These are phyloP conservation scores for Paratinospora sagittata DNA, from an alignment of 164 flowering plant species.

Conservation along the genomic window DNA sequence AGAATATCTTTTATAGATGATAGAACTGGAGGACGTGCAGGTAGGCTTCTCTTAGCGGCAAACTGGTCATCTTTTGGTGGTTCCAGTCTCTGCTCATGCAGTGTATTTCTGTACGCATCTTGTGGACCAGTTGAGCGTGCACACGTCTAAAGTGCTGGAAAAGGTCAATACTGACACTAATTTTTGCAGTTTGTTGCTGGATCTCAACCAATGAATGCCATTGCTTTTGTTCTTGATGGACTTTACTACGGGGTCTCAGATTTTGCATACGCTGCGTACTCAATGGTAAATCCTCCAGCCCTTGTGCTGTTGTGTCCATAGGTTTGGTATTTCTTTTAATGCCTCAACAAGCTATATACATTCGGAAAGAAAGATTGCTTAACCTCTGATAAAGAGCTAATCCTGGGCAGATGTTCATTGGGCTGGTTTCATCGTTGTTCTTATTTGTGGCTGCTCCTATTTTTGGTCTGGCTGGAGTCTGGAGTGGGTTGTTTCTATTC, in stretches of 20 bases:
- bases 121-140: neutral
- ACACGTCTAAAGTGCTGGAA: neutral
- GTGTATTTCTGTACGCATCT: neutral
- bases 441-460: conserved; percentile 56
- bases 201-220: conserved; percentile 89
- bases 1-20: neutral
- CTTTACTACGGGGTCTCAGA: conserved; percentile 97
- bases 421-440: conserved; percentile 58
- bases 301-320: neutral
- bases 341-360: neutral
- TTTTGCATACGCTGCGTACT: conserved; percentile 86
- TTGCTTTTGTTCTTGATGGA: conserved; percentile 96
- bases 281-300: conserved; percentile 53
- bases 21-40: no score
- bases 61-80: neutral
- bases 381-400: neutral
- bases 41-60: no score
- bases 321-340: neutral
- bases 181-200: conserved; percentile 88
- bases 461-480: conserved; percentile 85
- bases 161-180: conserved; percentile 3
- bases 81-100: neutral
- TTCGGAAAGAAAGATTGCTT: conserved; percentile 2
- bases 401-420: conserved; percentile 50
- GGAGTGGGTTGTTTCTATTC: conserved; percentile 85